Evolutionary conservation across 768 basidiomycete genomes (phyloP).

Genomic region (Phaeotremella skinneri): DNA sequence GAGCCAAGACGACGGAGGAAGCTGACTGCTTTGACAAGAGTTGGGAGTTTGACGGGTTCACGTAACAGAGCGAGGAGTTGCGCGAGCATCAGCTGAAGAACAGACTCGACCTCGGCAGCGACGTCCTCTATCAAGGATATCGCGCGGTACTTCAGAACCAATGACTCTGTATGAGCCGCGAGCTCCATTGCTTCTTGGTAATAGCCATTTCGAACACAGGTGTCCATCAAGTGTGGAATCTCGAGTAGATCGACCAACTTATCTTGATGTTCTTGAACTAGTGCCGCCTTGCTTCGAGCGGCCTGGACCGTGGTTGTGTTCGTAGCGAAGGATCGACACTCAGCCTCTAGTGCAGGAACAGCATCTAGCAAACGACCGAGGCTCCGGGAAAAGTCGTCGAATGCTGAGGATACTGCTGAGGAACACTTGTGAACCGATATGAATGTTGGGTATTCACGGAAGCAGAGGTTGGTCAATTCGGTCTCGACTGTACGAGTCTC

Average conservation of each 20-base stretch:
- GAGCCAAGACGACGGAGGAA: slow-evolving; percentile 81
- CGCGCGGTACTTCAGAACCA: slow-evolving; percentile 56
- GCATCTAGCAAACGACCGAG: slow-evolving; percentile 64
- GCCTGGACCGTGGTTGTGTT: slow-evolving; percentile 68
- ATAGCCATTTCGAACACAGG: slow-evolving; percentile 87
- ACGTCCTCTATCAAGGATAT: slow-evolving; percentile 58
- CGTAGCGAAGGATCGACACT: slow-evolving; percentile 68
- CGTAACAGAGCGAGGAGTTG: slow-evolving; percentile 75
- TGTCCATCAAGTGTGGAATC: slow-evolving; percentile 83
- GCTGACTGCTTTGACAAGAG: slow-evolving; percentile 82
- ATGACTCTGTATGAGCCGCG: slow-evolving; percentile 64
- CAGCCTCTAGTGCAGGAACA: slow-evolving; percentile 73
- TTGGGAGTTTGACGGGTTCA: slow-evolving; percentile 82
- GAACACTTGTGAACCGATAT: slow-evolving; percentile 81
- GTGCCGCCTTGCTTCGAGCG: slow-evolving; percentile 69
- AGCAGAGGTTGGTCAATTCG: slow-evolving; percentile 83
- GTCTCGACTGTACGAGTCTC: slow-evolving; percentile 83
- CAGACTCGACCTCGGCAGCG: slow-evolving; percentile 56
- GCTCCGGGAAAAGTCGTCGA: slow-evolving; percentile 71
- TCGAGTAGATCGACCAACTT: slow-evolving; percentile 89
- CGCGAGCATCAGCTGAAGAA: slow-evolving; percentile 61
- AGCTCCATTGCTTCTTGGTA: slow-evolving; percentile 89
- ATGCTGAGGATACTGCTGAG: slow-evolving; percentile 66
- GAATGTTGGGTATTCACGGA: slow-evolving; percentile 87
- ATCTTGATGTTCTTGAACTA: slow-evolving; percentile 91